These are phyloP conservation scores for Tylopilus subfusipes DNA, from an alignment of 768 basidiomycete genomes.

Conservation along the genomic window DNA sequence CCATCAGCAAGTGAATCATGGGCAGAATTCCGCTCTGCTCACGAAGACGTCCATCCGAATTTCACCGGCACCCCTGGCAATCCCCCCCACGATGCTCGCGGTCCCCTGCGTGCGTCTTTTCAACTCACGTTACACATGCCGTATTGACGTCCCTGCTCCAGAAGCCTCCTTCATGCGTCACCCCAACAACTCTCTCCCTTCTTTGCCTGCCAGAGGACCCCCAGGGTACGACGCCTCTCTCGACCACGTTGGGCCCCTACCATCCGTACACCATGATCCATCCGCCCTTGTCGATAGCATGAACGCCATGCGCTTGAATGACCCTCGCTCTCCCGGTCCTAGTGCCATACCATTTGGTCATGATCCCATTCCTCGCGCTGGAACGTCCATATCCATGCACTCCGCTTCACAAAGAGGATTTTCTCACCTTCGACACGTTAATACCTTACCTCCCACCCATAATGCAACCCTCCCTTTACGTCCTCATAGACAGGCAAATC, in stretches of 20 bases:
- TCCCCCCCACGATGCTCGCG: constrained; percentile 1
- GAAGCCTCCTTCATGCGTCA: constrained; percentile 39
- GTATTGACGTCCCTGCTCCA: constrained; percentile 12
- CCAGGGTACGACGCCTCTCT: constrained; percentile 30
- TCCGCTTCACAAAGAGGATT: constrained; percentile 29
- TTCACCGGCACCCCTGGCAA: constrained; percentile 1
- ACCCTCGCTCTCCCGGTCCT: constrained; percentile 34
- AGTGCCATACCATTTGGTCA: constrained; percentile 26
- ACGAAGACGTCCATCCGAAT: constrained; percentile 4
- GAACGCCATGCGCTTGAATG: constrained; percentile 50
- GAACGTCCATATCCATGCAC: constrained; percentile 56
- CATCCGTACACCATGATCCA: constrained; percentile 39
- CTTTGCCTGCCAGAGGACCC: constrained; percentile 39
- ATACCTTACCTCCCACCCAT: constrained; percentile 38
- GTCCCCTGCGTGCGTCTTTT: constrained; percentile 20
- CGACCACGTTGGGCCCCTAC: constrained; percentile 28
- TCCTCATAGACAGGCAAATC: constrained; percentile 22
- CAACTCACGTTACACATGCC: neutral
- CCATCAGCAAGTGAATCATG: constrained; percentile 2
- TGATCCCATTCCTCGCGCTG: constrained; percentile 53
- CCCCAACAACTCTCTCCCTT: constrained; percentile 47
- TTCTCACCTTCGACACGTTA: constrained; percentile 38
- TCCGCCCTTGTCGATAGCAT: constrained; percentile 49
- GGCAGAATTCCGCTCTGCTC: constrained; percentile 1
- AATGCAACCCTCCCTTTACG: constrained; percentile 22